Base-by-base conservation (phyloP, 1,139 yeast species). In the Scheffersomyces segobiensis region DNA sequence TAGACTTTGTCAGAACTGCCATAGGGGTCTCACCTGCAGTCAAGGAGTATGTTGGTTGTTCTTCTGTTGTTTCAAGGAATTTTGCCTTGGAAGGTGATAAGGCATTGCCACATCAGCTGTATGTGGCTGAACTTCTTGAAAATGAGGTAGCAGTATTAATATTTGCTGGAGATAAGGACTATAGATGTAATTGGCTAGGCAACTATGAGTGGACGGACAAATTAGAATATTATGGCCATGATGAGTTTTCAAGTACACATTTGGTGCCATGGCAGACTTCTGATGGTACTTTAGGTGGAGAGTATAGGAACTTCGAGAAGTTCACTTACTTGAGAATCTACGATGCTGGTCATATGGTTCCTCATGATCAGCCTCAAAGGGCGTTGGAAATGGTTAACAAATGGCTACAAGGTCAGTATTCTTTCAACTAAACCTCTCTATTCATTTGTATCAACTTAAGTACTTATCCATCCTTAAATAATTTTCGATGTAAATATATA, bases 11-110 rank as follows among this genome's bases (percentile, higher is more conserved):
- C 55, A 87, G 87, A 76, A 85, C 82, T 63, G 93, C 92, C 52
- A 80, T 93, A 57, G 98, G 98, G 60, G 97, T 60, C 26, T 57
- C 58, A 21, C 52, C 95, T 49, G 97, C 92, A 75, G 95, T 91
- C 59, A 93, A 88, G 58, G 74, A 78, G 54, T 93, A 87, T 75
- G 87, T 87, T 72, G 85, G 92, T 50, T 93, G 98, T 81, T 91
- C 90, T 79, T 84, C 87, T 70, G 93, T 88, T 67, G 84, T 90
- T 63, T 87, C 87, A 81, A 84, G 90, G 72, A 88, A 87, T 80
- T 92, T 92, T 73, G 70, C 88, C 67, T 87, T 89, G 71, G 89
- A 91, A 32, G 93, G 96, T 67, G 96, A 90, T 72, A 89, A 95
- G 93, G 88, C 88, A 93, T 87, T 87, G 71, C 93, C 95, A 53